Conservation (phyloP, 768 basidiomycete species). For the Crepidotus variabilis region DNA sequence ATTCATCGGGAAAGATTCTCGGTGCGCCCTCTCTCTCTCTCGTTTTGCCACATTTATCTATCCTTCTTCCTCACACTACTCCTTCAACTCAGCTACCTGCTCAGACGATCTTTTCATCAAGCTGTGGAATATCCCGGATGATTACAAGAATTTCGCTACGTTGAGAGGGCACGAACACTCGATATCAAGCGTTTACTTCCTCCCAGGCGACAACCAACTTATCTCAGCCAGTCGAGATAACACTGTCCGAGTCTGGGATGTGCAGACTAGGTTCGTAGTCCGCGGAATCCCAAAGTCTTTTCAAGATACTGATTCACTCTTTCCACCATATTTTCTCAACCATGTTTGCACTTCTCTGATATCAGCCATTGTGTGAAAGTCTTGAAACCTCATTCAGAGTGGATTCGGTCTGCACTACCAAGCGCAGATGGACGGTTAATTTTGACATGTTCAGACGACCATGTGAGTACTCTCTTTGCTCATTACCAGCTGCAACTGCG, state of each 20-base stretch:
- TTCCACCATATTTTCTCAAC: not conserved
- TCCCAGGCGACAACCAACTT: conserved; percentile 80
- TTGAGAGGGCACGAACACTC: conserved; percentile 90
- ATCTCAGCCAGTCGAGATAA: conserved; percentile 87
- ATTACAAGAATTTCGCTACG: conserved; percentile 87
- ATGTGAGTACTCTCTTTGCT: conserved; percentile 44
- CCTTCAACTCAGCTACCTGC: conserved; percentile 46
- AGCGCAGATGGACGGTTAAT: conserved; percentile 71
- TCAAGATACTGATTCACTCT: conserved; percentile 4
- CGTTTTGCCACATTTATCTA: not conserved
- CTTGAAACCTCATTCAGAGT: conserved; percentile 59
- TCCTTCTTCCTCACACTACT: not conserved
- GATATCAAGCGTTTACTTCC: conserved; percentile 81
- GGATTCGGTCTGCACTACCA: conserved; percentile 72
- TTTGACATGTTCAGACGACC: conserved; percentile 83
- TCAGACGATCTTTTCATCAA: conserved; percentile 91
- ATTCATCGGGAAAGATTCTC: conserved; percentile 77
- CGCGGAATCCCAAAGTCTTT: conserved; percentile 1
- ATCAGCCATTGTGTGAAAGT: conserved; percentile 58
- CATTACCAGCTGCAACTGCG: not conserved
- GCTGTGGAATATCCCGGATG: conserved; percentile 87
- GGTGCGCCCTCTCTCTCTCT: conserved; percentile 42
- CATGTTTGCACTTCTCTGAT: conserved; percentile 44
- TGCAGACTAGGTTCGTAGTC: conserved; percentile 70
- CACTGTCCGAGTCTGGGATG: conserved; percentile 84